These are phyloP conservation scores for Gossypium lobatum DNA, from an alignment of 441 rosid genomes.

Conservation along the genomic window DNA sequence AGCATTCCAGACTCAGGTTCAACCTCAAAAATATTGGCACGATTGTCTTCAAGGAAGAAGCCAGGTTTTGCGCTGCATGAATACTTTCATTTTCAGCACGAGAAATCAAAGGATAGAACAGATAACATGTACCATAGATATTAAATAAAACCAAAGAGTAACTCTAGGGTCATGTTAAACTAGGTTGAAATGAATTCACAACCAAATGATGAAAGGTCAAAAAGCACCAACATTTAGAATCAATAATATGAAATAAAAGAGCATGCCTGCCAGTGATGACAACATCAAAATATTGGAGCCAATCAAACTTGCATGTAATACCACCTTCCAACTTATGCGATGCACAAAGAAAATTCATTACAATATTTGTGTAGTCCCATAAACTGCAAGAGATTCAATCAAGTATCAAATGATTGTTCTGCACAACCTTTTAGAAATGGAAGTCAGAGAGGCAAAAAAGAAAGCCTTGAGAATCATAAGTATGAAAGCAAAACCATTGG, in stretches of 20 bases:
- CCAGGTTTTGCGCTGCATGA: constrained; percentile 84
- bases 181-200: constrained; percentile 6
- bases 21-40: constrained; percentile 89
- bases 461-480: neutral
- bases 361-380: constrained; percentile 96
- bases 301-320: constrained; percentile 54
- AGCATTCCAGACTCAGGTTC: constrained; percentile 88
- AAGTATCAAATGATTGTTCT: neutral
- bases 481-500: neutral
- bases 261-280: constrained; percentile 92
- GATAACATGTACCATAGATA: neutral
- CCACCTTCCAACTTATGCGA: constrained; percentile 34
- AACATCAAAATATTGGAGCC: constrained; percentile 89
- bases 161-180: neutral
- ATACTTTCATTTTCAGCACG: constrained; percentile 4
- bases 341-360: constrained; percentile 94
- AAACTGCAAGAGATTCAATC: constrained; percentile 52
- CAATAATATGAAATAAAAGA: constrained; percentile 12
- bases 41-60: constrained; percentile 86
- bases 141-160: neutral
- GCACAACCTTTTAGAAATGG: neutral
- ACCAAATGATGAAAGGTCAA: neutral
- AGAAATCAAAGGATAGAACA: constrained; percentile 10
- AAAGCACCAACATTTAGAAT: neutral
- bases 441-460: neutral